These are phyloP conservation scores for Parafenestella ontariensis DNA, from an alignment of 2,329 filamentous ascomycete species.

Conservation along the genomic window DNA sequence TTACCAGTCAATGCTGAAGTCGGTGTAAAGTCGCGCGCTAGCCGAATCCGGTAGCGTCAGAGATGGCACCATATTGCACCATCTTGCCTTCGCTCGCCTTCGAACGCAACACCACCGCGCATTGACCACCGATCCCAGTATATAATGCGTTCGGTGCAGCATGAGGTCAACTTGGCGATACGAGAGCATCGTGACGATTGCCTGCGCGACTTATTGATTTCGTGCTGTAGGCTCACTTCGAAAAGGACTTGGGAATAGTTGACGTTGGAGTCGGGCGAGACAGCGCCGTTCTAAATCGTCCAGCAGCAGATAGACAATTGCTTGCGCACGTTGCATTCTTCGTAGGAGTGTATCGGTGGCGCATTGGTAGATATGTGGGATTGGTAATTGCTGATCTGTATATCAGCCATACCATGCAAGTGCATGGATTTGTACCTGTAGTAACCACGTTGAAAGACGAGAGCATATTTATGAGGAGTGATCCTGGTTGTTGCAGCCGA, in stretches of 20 bases:
- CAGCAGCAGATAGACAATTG: neutral
- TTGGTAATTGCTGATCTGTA: neutral
- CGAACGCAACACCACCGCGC: conserved; percentile 12
- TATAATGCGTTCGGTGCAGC: neutral
- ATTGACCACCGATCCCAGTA: conserved; percentile 3
- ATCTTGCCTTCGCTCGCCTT: conserved; percentile 15
- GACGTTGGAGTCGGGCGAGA: neutral
- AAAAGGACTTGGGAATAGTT: neutral
- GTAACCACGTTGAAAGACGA: neutral
- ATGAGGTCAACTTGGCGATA: neutral
- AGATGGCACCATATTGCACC: conserved; percentile 29
- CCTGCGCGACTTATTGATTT: neutral
- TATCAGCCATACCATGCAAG: neutral
- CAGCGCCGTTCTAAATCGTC: neutral
- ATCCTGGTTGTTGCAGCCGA: conserved; percentile 3
- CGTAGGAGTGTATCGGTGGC: neutral
- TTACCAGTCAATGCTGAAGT: conserved; percentile 16
- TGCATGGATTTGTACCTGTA: neutral
- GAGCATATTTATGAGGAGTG: neutral
- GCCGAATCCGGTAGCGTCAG: conserved; percentile 14
- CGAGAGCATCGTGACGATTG: neutral
- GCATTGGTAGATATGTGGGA: neutral
- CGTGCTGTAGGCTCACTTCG: neutral
- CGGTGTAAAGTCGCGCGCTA: conserved; percentile 18
- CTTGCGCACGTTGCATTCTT: neutral